A percentile compares a stretch with the other conserved stretches of the same genome.
Conservation (phyloP, 495 filamentous ascomycete genomes). For the Achaetomiella virescens region DNA sequence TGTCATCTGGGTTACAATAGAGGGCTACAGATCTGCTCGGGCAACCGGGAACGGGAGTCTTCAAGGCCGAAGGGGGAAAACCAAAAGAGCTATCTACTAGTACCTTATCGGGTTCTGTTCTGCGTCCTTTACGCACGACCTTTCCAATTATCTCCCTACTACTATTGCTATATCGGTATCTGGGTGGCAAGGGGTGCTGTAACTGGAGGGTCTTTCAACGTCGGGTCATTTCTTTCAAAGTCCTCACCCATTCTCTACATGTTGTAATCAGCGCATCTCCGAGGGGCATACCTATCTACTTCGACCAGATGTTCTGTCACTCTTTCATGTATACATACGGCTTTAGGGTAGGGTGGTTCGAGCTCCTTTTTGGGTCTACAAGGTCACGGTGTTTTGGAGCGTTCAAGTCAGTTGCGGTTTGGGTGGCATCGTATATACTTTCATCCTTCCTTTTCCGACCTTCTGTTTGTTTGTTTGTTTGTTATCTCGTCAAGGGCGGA, state of each 20-base stretch:
- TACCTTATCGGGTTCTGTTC: conserved; percentile 5
- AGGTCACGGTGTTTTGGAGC: neutral
- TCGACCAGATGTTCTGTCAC: no score
- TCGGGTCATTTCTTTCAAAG: no score
- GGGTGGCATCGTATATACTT: conserved; percentile 1
- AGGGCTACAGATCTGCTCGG: conserved; percentile 27
- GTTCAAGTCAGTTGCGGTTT: neutral
- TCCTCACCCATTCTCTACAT: no score
- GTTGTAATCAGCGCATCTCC: no score
- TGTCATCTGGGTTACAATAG: conserved; percentile 10
- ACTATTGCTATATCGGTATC: neutral
- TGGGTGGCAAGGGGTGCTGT: no score
- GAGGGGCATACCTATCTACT: no score
- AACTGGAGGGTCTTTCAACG: no score
- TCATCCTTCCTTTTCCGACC: neutral
- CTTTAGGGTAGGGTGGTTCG: no score
- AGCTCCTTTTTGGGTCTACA: neutral
- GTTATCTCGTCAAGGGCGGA: neutral
- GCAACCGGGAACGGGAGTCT: conserved; percentile 30
- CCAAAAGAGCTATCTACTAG: neutral
- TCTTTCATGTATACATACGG: no score
- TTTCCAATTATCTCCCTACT: neutral
- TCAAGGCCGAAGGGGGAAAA: neutral
- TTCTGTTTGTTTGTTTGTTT: neutral
- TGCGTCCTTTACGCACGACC: conserved; percentile 5